Conservation (phyloP, 2,329 filamentous ascomycete genomes). For the Fusarium xyrophilum region DNA sequence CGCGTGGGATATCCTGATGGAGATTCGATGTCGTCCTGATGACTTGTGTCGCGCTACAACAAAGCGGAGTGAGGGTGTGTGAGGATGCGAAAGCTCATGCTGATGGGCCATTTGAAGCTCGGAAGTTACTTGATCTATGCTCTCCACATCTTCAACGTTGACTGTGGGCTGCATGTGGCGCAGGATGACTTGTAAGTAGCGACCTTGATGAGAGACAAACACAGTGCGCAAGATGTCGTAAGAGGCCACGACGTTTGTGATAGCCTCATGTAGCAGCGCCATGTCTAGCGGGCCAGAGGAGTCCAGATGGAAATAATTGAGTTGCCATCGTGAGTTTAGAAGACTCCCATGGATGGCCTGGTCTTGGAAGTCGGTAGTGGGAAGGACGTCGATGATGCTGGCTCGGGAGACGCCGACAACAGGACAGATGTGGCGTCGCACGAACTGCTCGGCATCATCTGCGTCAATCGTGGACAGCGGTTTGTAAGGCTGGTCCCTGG, state of each 20-base stretch:
- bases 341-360: constrained; percentile 25
- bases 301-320: constrained; percentile 27
- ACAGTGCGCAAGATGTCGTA: constrained; percentile 29
- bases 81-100: neutral
- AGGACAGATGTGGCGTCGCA: constrained; percentile 26
- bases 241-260: constrained; percentile 23
- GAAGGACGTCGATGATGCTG: constrained; percentile 33
- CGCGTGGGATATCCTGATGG: constrained; percentile 26
- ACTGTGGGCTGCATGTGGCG: constrained; percentile 7
- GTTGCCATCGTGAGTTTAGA: constrained; percentile 33
- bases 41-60: constrained; percentile 5
- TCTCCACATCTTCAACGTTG: constrained; percentile 5
- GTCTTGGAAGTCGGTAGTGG: constrained; percentile 32
- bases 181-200: constrained; percentile 27
- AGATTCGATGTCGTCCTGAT: constrained; percentile 15
- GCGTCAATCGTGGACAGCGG: constrained; percentile 7
- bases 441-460: constrained; percentile 14
- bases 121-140: constrained; percentile 8
- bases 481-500: neutral
- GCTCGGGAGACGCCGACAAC: constrained; percentile 29
- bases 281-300: constrained; percentile 1
- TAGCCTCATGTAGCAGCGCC: constrained; percentile 8
- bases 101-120: neutral
- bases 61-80: constrained; percentile 8
- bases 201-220: constrained; percentile 12